Evolutionary conservation across 495 filamentous ascomycete genomes (phyloP).

Genomic region (Sordaria brevicollis): DNA sequence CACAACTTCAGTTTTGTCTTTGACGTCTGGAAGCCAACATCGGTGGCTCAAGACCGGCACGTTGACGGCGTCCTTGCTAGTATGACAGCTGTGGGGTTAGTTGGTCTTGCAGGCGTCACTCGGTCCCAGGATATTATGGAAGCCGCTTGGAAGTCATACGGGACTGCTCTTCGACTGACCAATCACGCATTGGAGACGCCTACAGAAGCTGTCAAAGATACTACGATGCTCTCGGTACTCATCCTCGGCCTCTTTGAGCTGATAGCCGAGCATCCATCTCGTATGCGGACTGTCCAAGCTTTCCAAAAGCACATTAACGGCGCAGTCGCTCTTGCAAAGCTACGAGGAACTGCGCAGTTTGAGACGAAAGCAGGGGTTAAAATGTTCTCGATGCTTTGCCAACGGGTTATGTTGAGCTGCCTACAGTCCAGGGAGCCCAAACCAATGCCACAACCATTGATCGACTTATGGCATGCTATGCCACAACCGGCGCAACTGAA

Average conservation of each 20-base stretch:
- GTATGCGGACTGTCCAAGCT: slow-evolving; percentile 33
- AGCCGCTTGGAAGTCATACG: slow-evolving; percentile 36
- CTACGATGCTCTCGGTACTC: slow-evolving; percentile 51
- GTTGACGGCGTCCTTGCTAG: slow-evolving; percentile 27
- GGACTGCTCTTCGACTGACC: slow-evolving; percentile 33
- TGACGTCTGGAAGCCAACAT: slow-evolving; percentile 27
- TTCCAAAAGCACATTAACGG: slow-evolving; percentile 54
- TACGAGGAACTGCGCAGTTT: slow-evolving; percentile 49
- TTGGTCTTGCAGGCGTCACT: slow-evolving; percentile 34
- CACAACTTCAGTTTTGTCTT: slow-evolving; percentile 33
- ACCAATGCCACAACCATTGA: slow-evolving; percentile 27
- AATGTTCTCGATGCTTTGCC: slow-evolving; percentile 48
- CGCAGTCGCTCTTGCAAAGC: slow-evolving; percentile 43
- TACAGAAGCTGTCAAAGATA: slow-evolving; percentile 47
- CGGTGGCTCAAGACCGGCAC: slow-evolving; percentile 12
- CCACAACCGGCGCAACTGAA: slow-evolving; percentile 8
- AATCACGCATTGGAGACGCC: slow-evolving; percentile 45
- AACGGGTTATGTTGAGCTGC: slow-evolving; percentile 32
- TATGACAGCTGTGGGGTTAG: slow-evolving; percentile 41
- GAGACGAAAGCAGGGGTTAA: slow-evolving; percentile 41
- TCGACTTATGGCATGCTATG: slow-evolving; percentile 28
- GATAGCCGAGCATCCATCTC: slow-evolving; percentile 35
- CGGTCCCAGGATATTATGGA: slow-evolving; percentile 30
- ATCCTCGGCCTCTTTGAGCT: slow-evolving; percentile 50
- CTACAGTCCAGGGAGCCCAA: slow-evolving; percentile 26